Conservation (phyloP, 1,139 yeast species). For the Saccharomyces hybrid region DNA sequence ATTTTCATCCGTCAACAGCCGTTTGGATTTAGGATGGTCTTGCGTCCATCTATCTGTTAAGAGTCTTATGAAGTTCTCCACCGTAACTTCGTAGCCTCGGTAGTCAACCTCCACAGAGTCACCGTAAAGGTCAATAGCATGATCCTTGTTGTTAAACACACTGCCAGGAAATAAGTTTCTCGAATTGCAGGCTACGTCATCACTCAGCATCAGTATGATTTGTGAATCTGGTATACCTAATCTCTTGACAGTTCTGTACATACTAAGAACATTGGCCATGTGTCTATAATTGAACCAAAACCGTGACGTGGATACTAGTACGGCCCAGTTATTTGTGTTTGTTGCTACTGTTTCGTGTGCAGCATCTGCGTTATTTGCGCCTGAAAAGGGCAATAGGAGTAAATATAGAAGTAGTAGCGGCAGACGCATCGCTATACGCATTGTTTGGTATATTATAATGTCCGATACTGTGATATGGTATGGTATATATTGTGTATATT, state of each 20-base stretch:
- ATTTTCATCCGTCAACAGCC: slow-evolving; percentile 85
- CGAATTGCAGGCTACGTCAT: slow-evolving; percentile 95
- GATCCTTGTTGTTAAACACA: slow-evolving; percentile 90
- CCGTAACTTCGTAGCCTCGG: slow-evolving; percentile 96
- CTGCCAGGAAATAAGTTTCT: slow-evolving; percentile 94
- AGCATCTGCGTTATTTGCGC: background rate
- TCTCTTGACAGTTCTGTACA: slow-evolving; percentile 91
- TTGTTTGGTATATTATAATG: background rate
- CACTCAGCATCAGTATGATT: slow-evolving; percentile 90
- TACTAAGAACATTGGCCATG: slow-evolving; percentile 91
- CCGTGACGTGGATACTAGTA: slow-evolving; percentile 86
- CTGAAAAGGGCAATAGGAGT: background rate
- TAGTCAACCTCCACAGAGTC: slow-evolving; percentile 94
- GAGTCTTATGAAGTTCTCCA: slow-evolving; percentile 83
- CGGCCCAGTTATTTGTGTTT: slow-evolving; percentile 87
- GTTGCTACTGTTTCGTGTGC: background rate
- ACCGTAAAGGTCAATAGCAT: slow-evolving; percentile 90
- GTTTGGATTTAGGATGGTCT: slow-evolving; percentile 85
- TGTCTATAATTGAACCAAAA: slow-evolving; percentile 98
- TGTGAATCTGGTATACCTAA: slow-evolving; percentile 97
- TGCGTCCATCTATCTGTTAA: slow-evolving; percentile 93
- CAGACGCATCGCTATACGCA: background rate
- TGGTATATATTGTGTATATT: background rate
- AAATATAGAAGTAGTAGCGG: background rate
- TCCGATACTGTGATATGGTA: background rate